Conservation (phyloP, 139 green algal species). For the Dunaliella sp. region DNA sequence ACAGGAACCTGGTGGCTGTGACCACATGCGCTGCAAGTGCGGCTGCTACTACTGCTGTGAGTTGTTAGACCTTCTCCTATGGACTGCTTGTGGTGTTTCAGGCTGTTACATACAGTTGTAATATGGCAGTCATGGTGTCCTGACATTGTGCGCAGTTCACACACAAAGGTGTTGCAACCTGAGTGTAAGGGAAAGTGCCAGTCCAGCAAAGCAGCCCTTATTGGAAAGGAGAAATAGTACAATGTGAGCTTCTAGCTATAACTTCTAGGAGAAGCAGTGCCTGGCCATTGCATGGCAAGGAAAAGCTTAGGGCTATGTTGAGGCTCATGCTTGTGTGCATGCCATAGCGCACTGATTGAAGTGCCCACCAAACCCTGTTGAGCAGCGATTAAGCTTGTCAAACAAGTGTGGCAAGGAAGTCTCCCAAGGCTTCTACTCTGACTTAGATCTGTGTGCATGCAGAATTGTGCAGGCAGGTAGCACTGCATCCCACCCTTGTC, state of each 20-base stretch:
- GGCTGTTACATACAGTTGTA: not conserved
- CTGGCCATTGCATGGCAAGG: too few relatives aligned
- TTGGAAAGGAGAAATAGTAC: not conserved
- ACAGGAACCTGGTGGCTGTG: slow-evolving; percentile 8
- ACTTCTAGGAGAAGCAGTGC: too few relatives aligned
- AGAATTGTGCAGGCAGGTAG: not conserved
- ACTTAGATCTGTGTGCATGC: too few relatives aligned
- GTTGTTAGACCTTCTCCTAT: too few relatives aligned
- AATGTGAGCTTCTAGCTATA: not conserved
- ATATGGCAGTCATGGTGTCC: not conserved
- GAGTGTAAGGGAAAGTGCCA: not conserved
- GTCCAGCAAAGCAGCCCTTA: not conserved
- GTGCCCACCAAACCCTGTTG: too few relatives aligned
- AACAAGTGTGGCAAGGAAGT: too few relatives aligned
- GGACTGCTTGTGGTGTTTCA: not conserved
- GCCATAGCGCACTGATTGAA: too few relatives aligned
- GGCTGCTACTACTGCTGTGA: slow-evolving; percentile 13
- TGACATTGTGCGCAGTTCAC: not conserved
- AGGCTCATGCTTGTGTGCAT: too few relatives aligned
- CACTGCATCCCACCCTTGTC: too few relatives aligned
- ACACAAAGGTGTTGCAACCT: not conserved
- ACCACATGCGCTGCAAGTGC: slow-evolving; percentile 17
- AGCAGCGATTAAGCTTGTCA: too few relatives aligned
- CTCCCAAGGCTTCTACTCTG: too few relatives aligned
- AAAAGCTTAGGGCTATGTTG: too few relatives aligned